Conservation (phyloP, 2,329 filamentous ascomycete genomes). For the Sporothrix luriei region DNA sequence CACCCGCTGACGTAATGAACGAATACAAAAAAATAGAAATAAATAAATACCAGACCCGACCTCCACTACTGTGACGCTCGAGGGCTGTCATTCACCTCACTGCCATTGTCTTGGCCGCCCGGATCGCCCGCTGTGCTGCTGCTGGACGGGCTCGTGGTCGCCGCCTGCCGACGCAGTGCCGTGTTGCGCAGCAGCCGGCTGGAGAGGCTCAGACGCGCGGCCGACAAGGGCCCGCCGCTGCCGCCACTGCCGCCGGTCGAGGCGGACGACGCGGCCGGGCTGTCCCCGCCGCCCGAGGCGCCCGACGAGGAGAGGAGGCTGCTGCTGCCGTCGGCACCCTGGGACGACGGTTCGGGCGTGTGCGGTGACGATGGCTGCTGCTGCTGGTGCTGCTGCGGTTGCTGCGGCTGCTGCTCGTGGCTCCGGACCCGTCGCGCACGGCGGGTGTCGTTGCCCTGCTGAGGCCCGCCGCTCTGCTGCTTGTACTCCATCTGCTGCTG, state of each 20-base stretch:
- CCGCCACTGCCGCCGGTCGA: slow-evolving; percentile 30
- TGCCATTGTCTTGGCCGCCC: neutral
- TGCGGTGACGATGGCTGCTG: neutral
- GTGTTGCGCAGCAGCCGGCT: slow-evolving; percentile 46
- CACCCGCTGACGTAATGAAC: neutral
- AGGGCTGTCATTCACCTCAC: slow-evolving; percentile 6
- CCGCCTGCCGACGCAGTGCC: slow-evolving; percentile 19
- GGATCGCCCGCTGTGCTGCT: slow-evolving; percentile 5
- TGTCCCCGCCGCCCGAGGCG: neutral
- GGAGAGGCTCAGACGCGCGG: slow-evolving; percentile 54
- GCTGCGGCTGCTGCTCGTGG: slow-evolving; percentile 14
- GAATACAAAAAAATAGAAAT: neutral
- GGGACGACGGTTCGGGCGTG: neutral
- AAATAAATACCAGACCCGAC: neutral
- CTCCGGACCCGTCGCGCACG: neutral
- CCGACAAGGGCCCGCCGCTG: slow-evolving; percentile 42
- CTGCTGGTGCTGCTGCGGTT: neutral
- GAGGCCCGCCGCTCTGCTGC: slow-evolving; percentile 26
- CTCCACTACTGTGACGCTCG: neutral
- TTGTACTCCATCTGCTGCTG: slow-evolving; percentile 28
- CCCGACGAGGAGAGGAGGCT: neutral
- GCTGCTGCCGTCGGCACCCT: no score
- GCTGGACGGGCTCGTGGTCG: neutral
- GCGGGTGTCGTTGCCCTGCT: slow-evolving; percentile 7
- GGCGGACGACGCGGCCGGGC: neutral